Evolutionary conservation across 2,329 filamentous ascomycete species (phyloP), one percentile per base, ranked within the genome.

Genomic region (Fusarium sp.): DNA sequence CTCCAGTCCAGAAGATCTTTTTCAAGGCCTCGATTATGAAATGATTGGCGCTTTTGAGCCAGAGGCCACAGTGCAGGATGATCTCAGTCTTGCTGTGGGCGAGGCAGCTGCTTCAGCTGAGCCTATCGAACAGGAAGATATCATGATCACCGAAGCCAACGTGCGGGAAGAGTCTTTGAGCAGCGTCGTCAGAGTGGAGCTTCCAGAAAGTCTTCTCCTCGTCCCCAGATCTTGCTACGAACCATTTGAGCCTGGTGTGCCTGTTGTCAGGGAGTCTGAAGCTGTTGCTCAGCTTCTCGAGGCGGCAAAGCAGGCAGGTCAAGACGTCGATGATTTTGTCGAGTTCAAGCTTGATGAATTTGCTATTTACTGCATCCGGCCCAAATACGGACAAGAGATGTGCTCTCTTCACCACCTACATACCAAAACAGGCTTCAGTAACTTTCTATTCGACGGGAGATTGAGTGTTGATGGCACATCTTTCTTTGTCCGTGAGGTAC

Each of bases 391-490:
- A 0, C 73, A 78, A 48, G 87, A 90, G 63, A 82, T 92, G 73
- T 79, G 83, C 7, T 79, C 86, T 0, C 76, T 91, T 0, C 83
- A 90, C 22, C 77, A 85, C 10, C 78, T 90, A 0, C 77, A 82
- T 5, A 81, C 79, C 2, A 75, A 69, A 22, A 15, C 13, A 0
- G 79, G 74, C 0, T 77, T 76, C 39, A 75, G 73, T 17, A 71
- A 63, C 6, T 83, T 88, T 53, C 86, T 80, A 45, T 87, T 92
- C 37, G 87, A 92, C 66, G 91, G 91, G 0, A 73, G 85, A 0
- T 74, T 94, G 0, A 83, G 80, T 10, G 57, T 80, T 5, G 84
- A 83, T 0, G 70, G 77, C 2, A 56, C 32, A 20, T 75, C 53
- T 5, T 79, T 80, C 40, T 92, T 86, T 56, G 82, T 95, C 0